Evolutionary conservation across 2,329 filamentous ascomycete genomes (phyloP).

Genomic region (Arachnomyces sp.): DNA sequence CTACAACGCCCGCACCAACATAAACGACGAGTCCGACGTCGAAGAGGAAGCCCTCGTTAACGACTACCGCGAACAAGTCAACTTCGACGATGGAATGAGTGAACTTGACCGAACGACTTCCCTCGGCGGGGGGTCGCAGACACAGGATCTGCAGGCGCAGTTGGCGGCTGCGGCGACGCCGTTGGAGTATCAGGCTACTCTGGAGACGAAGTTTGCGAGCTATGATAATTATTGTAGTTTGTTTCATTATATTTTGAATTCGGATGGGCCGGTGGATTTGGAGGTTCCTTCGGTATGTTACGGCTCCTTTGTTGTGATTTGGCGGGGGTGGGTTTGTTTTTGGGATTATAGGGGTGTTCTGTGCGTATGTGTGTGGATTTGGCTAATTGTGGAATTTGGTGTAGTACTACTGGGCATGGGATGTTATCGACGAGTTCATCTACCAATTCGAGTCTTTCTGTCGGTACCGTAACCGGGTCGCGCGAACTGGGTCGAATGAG

Average conservation of each 20-base stretch:
- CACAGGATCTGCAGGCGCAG: constrained; percentile 88
- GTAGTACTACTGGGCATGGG: constrained; percentile 99
- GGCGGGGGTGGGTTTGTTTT: neutral
- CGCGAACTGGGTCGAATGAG: constrained; percentile 70
- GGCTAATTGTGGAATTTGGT: constrained; percentile 6
- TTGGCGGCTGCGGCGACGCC: constrained; percentile 87
- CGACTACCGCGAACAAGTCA: constrained; percentile 93
- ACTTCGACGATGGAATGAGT: constrained; percentile 80
- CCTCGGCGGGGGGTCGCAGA: constrained; percentile 62
- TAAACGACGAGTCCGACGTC: constrained; percentile 79
- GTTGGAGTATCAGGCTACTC: constrained; percentile 87
- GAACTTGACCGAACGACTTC: constrained; percentile 70
- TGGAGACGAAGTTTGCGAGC: constrained; percentile 96
- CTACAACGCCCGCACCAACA: constrained; percentile 36
- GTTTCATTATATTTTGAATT: constrained; percentile 99
- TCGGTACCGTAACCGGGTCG: constrained; percentile 87
- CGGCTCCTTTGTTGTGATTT: constrained; percentile 7
- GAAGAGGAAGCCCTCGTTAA: constrained; percentile 94
- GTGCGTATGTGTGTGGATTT: neutral
- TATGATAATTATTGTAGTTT: constrained; percentile 99
- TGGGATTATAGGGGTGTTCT: neutral
- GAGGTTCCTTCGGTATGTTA: constrained; percentile 91
- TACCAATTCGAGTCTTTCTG: constrained; percentile 99
- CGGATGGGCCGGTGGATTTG: constrained; percentile 94
- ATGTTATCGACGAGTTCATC: constrained; percentile 99